A percentile compares a stretch with the other conserved stretches of the same genome.
These are phyloP conservation scores for Avena eriantha DNA, from an alignment of 176 grass and related monocot genomes.

Conservation along the genomic window DNA sequence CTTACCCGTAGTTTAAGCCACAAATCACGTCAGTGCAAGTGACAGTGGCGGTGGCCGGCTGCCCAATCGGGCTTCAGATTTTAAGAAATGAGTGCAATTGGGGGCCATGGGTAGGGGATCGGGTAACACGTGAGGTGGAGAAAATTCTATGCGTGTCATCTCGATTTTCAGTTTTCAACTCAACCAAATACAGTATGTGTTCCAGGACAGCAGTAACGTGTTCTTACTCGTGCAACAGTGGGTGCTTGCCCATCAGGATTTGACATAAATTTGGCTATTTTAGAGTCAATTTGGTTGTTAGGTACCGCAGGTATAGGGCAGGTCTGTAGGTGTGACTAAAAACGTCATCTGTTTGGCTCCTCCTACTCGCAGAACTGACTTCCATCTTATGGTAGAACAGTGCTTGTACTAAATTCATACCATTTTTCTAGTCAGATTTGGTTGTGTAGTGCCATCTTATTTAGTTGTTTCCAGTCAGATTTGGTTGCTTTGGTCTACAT, in stretches of 20 bases:
- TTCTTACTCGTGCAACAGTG: not conserved
- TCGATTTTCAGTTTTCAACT: conserved; percentile 14
- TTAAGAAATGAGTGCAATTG: not conserved
- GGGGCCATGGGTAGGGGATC: not conserved
- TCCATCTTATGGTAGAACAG: not conserved
- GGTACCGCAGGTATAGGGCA: not conserved
- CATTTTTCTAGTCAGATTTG: conserved; percentile 6
- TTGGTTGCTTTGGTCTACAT: not conserved
- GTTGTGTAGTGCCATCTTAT: not conserved
- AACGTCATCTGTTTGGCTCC: conserved; percentile 3
- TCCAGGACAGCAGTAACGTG: not conserved
- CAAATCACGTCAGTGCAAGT: not conserved
- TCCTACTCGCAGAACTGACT: not conserved
- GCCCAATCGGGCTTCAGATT: not conserved
- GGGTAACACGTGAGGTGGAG: not conserved
- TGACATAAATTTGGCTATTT: not conserved
- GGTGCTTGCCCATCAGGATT: not conserved
- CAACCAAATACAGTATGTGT: not conserved
- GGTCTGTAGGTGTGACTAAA: not conserved
- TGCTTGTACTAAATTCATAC: not conserved
- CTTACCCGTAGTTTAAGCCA: not conserved
- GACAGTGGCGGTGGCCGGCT: not conserved
- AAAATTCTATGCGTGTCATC: not conserved
- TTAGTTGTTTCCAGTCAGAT: not conserved
- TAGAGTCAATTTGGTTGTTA: not conserved